phyloP scores from a whole-genome alignment of 805 yeast genomes.

The Kluyveromyces wickerhamii region DNA sequence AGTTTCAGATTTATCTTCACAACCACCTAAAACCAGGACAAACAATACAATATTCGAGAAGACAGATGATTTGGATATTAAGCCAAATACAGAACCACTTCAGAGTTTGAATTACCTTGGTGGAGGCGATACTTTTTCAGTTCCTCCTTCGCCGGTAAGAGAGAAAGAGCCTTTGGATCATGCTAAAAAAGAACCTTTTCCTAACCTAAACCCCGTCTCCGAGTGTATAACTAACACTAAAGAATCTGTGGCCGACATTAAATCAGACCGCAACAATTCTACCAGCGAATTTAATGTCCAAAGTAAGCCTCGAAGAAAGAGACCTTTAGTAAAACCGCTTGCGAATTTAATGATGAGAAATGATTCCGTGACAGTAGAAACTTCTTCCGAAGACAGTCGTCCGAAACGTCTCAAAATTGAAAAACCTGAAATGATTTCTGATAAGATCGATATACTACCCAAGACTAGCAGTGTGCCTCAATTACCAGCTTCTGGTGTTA shows the following conservation, averaged over 20 bases:
- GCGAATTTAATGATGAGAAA: constrained; percentile 3
- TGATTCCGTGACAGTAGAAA: no score
- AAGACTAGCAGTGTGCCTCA: neutral
- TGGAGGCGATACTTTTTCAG: no score
- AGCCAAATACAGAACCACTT: constrained; percentile 26
- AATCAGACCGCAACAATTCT: neutral
- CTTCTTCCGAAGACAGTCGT: neutral
- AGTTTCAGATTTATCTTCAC: neutral
- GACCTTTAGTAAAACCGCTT: neutral
- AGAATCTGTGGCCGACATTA: neutral
- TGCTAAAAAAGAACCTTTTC: neutral
- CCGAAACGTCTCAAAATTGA: neutral
- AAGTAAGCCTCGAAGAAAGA: no score
- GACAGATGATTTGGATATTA: constrained; percentile 4
- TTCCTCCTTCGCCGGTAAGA: no score
- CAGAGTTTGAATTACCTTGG: constrained; percentile 34
- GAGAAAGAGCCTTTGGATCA: constrained; percentile 5
- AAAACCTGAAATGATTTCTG: neutral
- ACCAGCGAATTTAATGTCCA: no score
- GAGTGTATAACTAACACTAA: neutral
- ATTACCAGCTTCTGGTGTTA: neutral
- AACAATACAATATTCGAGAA: constrained; percentile 8
- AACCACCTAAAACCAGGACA: neutral
- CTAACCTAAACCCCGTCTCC: neutral
- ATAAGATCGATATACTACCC: neutral